Base-by-base conservation (phyloP, 2,329 filamentous ascomycete genomes). In the Nigrospora sphaerica region DNA sequence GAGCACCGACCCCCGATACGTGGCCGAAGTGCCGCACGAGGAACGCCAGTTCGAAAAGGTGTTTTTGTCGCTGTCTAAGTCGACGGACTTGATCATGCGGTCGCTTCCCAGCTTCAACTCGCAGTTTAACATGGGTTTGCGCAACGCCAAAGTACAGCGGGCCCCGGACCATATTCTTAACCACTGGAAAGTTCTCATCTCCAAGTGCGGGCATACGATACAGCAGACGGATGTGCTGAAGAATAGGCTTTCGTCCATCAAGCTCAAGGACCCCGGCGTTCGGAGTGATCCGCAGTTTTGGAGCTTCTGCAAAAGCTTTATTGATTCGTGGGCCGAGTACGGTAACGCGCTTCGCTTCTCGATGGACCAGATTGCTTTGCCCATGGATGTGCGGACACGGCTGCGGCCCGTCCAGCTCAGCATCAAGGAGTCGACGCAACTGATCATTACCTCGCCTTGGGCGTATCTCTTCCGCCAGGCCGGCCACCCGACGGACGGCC, bases 21-120 rank as follows among this genome's bases (percentile, higher is more conserved):
- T 80, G 39, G 75, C 70, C 11, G 86, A 89, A 43, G 79, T 83
- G 42, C 78, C 77, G 3, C 86, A 89, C 52, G 88, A 95, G 52
- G 89, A 95, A 55, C 77, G 79, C 14, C 77, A 83, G 28, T 95
- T 95, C 54, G 91, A 95, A 52, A 80, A 75, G 50, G 88, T 96
- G 18, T 95, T 88, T 67, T 61, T 89, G 32, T 85, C 86, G 39
- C 71, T 95, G 19, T 82, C 84, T 39, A 78, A 76, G 45, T 86
- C 88, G 1, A 84, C 86, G 17, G 86, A 90, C 42, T 72, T 88
- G 42, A 83, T 89, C 28, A 75, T 87, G 54, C 79, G 80, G 37
- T 83, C 82, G 2, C 70, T 95, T 23, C 89, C 89, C 1, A 72
- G 72, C 46, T 82, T 88, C 51, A 81, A 82, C 49, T 73, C 72